Base-by-base conservation (phyloP, 1,284 basidiomycete genomes). In the Austroboletus novae-zelandiae region DNA sequence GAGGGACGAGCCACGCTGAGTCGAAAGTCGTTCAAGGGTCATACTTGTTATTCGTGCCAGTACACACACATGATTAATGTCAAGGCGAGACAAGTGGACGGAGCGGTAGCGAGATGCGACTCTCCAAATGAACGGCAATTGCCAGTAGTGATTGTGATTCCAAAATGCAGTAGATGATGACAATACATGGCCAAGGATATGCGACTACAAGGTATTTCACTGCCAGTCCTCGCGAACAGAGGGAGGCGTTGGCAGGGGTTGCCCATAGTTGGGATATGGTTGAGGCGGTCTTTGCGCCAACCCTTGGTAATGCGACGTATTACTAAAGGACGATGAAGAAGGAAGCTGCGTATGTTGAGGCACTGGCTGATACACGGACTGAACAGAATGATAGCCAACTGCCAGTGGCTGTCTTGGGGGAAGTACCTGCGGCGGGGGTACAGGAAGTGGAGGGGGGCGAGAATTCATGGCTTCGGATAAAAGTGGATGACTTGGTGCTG, bases 201-300 rank as follows among this genome's bases (percentile, higher is more conserved):
- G 47, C 34, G 43, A 50, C 48, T 52, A 53, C 35, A 42, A 39
- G 27, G 46, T 39, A 25, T 41, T 49, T 60, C 52, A 69, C 29
- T 65, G 55, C 65, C 67, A 56, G 36, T 59, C 56, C 48, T 56
- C 55, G 45, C 59, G 62, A 51, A 55, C 35, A 20, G 50, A 48
- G 11, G 64, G 60, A 15, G 57, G 60, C 13, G 54, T 50, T 23
- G 61, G 57, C 18, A 68, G 41, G 36, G 55, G 65, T 46, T 69
- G 68, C 4, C 65, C 61, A 47, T 60, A 60, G 45, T 52, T 60
- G 40, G 56, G 32, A 37, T 67, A 43, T n/a, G 42, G 40, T 23
- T 63, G 57, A 27, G 74, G 72, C 35, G 73, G 71, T 47, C 74
- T 73, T 27, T 75, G 74, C 10, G 68, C 71, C n/a, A 69, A 69